phyloP scores from a whole-genome alignment of 352 stramenopile species.

The Globisporangium splendens region DNA sequence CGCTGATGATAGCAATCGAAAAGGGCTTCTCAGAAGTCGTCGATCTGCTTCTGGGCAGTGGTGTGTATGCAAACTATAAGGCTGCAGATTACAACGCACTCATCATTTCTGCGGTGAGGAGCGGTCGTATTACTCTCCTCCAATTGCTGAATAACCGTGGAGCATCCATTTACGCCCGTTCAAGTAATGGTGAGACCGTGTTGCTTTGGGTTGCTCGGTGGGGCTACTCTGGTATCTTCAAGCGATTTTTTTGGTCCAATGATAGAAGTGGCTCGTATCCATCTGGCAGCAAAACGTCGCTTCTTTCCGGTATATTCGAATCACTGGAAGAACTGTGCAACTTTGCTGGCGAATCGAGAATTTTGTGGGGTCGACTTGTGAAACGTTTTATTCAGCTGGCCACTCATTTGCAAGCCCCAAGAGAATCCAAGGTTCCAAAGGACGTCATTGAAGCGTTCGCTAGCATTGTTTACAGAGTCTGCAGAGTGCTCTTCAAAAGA shows the following conservation, averaged over 20 bases:
- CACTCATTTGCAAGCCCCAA: background rate
- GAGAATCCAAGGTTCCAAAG: too few species aligned
- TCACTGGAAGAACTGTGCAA: background rate
- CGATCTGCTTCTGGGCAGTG: background rate
- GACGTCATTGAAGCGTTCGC: background rate
- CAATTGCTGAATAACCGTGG: background rate
- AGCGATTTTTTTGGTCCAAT: background rate
- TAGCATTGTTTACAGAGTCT: constrained; percentile 3
- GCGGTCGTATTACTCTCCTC: background rate
- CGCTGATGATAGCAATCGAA: constrained; percentile 4
- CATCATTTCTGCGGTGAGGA: background rate
- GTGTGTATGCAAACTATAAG: background rate
- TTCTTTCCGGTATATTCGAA: background rate
- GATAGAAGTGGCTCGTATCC: too few species aligned
- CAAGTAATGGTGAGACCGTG: constrained; percentile 1
- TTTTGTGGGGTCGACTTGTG: background rate
- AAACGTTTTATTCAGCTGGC: background rate
- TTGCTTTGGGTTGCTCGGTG: constrained; percentile 2
- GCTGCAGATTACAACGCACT: background rate
- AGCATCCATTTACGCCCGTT: background rate
- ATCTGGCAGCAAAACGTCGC: background rate
- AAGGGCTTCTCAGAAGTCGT: constrained; percentile 1
- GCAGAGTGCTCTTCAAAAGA: constrained; percentile 1
- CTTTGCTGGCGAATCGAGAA: background rate
- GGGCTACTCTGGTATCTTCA: background rate